Evolutionary conservation across 495 filamentous ascomycete genomes (phyloP), one percentile per base, ranked within the genome.

Genomic region (Margaritispora aquatica): DNA sequence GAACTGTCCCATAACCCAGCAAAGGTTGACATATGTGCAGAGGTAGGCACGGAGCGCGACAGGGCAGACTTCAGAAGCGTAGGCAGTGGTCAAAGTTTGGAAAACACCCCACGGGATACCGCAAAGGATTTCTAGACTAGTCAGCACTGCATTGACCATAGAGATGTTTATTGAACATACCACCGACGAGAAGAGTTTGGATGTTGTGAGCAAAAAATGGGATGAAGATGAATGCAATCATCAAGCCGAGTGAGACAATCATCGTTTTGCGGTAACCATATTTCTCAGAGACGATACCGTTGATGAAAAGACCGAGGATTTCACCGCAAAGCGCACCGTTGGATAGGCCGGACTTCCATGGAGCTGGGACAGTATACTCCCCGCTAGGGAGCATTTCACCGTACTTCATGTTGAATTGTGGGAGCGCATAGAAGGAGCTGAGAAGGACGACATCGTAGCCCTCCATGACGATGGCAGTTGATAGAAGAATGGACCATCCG

Each of bases 201-300:
- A 90, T 77, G 63, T 81, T 88, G 41, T 83, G 80, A 7, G 87
- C 85, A 7, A 85, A 89, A 74, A 91, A 91, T 69, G 87, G 87
- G 67, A 91, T 84, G 9, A 85, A 74, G 26, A 83, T 89, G 77
- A 88, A 87, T 3, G 78, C 82, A 19, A 73, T 80, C 59, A 90
- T 72, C 20, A 86, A 68, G 20, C 79, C 62, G 52, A 92, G 75
- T 61, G 83, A 87, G 15, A 71, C 75, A 57, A 90, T 84, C 57
- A 90, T 80, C 2, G 87, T 90, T 49, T 83, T 49, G 1, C 59
- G 54, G 44, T 63, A 63, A 26, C 88, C 87, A 63, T 88, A 88
- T 3, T 80, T 76, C 63, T 92, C 88, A 21, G 86, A 88, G 36
- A 88, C 78, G 73, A 77, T 85, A 58, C 88, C 88, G 66, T 88